phyloP scores from a whole-genome alignment of 1,284 basidiomycete genomes.

The Melampsora americana region DNA sequence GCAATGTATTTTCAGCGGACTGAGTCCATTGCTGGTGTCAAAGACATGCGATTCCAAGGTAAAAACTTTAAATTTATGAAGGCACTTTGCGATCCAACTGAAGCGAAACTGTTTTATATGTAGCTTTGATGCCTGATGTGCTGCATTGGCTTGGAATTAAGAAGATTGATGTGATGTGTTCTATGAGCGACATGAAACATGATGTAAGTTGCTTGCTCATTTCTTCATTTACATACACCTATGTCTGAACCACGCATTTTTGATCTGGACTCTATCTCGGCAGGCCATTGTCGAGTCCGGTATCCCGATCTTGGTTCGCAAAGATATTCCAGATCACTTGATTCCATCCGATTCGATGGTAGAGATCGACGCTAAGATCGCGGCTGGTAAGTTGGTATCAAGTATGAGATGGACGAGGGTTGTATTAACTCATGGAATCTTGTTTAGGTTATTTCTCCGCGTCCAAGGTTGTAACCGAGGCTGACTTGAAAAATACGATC shows the following conservation, averaged over 20 bases:
- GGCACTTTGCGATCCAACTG: not conserved
- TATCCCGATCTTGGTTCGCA: slow-evolving; percentile 75
- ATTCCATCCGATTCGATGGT: slow-evolving; percentile 87
- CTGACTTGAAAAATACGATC: slow-evolving; percentile 35
- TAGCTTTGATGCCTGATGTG: slow-evolving; percentile 88
- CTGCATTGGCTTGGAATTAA: slow-evolving; percentile 66
- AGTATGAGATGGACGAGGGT: not conserved
- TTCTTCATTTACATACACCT: slow-evolving; percentile 10
- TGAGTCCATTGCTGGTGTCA: slow-evolving; percentile 87
- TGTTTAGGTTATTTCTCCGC: slow-evolving; percentile 30
- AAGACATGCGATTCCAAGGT: slow-evolving; percentile 86
- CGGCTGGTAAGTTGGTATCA: slow-evolving; percentile 61
- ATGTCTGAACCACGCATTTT: slow-evolving; percentile 9
- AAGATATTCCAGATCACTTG: slow-evolving; percentile 78
- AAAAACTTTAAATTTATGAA: not conserved
- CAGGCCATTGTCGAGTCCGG: slow-evolving; percentile 71
- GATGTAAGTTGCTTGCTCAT: slow-evolving; percentile 49
- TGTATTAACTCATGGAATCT: not conserved
- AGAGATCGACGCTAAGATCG: slow-evolving; percentile 93
- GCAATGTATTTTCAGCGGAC: slow-evolving; percentile 92
- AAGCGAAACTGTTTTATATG: not conserved
- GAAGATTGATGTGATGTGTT: slow-evolving; percentile 77
- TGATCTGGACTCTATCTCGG: not conserved
- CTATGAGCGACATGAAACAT: slow-evolving; percentile 79
- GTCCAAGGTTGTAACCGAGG: slow-evolving; percentile 34